Evolutionary conservation across 2,329 filamentous ascomycete species (phyloP).

Genomic region (Plenodomus biglobosus): DNA sequence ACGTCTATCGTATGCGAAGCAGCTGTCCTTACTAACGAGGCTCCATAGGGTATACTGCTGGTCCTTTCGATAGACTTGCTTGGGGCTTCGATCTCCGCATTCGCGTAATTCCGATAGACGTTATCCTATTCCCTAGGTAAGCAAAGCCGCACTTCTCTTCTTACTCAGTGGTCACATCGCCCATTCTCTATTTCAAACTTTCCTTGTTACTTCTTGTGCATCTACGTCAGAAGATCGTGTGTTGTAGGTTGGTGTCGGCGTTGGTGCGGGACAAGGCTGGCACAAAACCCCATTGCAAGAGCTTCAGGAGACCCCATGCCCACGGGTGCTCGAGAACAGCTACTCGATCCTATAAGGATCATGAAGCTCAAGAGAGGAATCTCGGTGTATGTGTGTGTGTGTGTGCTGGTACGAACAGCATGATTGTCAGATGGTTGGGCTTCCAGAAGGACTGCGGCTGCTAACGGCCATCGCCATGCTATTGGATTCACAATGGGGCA

Average conservation of each 20-base stretch:
- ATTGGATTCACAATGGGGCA: not conserved
- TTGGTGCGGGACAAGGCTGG: not conserved
- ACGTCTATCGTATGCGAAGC: not conserved
- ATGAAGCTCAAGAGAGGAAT: not conserved
- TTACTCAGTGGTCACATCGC: not conserved
- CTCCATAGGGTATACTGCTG: slow-evolving; percentile 28
- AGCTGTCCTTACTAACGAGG: slow-evolving; percentile 8
- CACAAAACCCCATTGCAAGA: not conserved
- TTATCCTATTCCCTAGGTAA: slow-evolving; percentile 36
- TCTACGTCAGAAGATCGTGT: too few species aligned
- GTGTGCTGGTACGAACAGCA: not conserved
- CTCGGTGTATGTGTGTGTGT: not conserved
- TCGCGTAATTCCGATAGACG: slow-evolving; percentile 29
- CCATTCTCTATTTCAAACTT: not conserved
- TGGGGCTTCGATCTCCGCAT: slow-evolving; percentile 30
- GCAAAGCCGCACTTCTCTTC: slow-evolving; percentile 14
- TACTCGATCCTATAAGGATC: not conserved
- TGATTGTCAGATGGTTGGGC: not conserved
- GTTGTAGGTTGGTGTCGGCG: not conserved
- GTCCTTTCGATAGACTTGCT: slow-evolving; percentile 36
- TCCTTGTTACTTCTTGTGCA: too few species aligned
- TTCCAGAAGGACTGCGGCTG: not conserved
- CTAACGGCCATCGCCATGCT: not conserved
- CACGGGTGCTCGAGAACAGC: not conserved
- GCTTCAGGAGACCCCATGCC: not conserved